Conservation (phyloP, 192 early-diverging fungal genomes). For the Linnemannia hyalina region DNA sequence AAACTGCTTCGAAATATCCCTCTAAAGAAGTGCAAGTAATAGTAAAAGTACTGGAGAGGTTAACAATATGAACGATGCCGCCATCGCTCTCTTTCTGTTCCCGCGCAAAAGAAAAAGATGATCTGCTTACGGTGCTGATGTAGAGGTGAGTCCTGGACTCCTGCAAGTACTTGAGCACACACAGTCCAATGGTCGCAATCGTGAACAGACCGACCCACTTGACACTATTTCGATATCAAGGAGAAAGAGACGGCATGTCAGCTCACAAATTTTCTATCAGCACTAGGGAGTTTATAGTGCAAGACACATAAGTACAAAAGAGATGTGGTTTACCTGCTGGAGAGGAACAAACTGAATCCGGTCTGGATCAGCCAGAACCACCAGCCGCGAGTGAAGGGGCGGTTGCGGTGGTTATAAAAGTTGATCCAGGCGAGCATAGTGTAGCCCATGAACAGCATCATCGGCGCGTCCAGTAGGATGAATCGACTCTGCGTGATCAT, state of each 20-base stretch:
- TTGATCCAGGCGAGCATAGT: slow-evolving; percentile 89
- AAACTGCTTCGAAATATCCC: slow-evolving; percentile 77
- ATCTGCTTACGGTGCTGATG: slow-evolving; percentile 60
- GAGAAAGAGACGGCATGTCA: not conserved
- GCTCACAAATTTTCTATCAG: not conserved
- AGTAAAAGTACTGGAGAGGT: not conserved
- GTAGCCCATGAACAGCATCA: slow-evolving; percentile 88
- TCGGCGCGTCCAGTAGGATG: slow-evolving; percentile 91
- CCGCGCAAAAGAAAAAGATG: not conserved
- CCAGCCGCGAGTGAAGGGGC: slow-evolving; percentile 86
- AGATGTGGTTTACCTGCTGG: slow-evolving; percentile 45
- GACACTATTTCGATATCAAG: slow-evolving; percentile 62
- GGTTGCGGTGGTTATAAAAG: slow-evolving; percentile 82
- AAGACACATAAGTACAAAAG: not conserved
- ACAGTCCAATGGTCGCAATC: slow-evolving; percentile 86
- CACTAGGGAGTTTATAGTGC: not conserved
- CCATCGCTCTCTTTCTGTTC: not conserved
- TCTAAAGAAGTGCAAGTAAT: not conserved
- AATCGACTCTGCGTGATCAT: slow-evolving; percentile 91
- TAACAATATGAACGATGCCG: not conserved
- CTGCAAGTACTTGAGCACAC: slow-evolving; percentile 89
- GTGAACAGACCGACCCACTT: slow-evolving; percentile 97
- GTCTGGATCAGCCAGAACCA: slow-evolving; percentile 90
- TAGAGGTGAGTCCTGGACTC: slow-evolving; percentile 79
- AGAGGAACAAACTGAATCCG: slow-evolving; percentile 81